These are phyloP conservation scores for Nemania abortiva DNA, from an alignment of 2,329 filamentous ascomycete species.

Conservation along the genomic window DNA sequence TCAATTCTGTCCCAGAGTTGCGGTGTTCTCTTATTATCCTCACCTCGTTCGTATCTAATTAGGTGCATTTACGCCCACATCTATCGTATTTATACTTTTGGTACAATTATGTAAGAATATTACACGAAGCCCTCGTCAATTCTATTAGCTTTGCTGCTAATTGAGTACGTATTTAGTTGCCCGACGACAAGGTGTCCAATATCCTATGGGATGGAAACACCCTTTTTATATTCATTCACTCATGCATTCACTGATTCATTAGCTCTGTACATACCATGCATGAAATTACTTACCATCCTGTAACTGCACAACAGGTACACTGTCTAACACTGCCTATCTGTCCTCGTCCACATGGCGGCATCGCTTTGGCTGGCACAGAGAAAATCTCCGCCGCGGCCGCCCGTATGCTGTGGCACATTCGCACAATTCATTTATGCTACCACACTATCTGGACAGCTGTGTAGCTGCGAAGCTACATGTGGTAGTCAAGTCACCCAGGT, in stretches of 20 bases:
- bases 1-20: neutral
- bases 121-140: too few relatives aligned
- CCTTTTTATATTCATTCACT: neutral
- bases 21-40: neutral
- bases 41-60: neutral
- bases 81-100: neutral
- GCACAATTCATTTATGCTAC: neutral
- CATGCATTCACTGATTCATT: neutral
- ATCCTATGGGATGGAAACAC: neutral
- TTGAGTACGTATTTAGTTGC: neutral
- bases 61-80: neutral
- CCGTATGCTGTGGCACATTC: neutral
- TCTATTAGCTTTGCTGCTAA: neutral
- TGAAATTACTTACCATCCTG: neutral
- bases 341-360: neutral
- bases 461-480: neutral
- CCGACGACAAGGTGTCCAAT: too few relatives aligned
- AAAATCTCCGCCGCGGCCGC: neutral
- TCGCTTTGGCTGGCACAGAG: neutral
- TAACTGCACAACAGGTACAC: neutral
- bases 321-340: neutral
- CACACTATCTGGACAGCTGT: neutral
- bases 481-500: neutral
- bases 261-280: neutral
- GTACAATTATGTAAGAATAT: neutral